A percentile compares a stretch with the other conserved stretches of the same genome.
Conservation (phyloP, 768 basidiomycete genomes). For the Tulasnella sp. region DNA sequence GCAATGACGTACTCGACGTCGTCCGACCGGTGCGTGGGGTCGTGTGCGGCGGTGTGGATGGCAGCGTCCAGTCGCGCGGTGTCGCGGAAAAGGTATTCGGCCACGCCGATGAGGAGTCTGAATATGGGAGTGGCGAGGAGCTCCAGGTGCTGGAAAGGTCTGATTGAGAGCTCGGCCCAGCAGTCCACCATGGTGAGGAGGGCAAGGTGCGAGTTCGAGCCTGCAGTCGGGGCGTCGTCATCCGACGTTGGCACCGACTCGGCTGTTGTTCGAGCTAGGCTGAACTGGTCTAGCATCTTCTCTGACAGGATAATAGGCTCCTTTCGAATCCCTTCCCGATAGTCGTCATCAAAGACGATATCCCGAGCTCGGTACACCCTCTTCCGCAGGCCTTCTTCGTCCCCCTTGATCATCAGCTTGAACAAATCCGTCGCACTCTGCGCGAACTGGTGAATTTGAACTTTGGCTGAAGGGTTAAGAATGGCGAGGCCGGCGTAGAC, state of each 20-base stretch:
- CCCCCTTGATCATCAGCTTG: slow-evolving; percentile 81
- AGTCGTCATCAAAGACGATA: slow-evolving; percentile 54
- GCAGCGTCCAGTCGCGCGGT: slow-evolving; percentile 53
- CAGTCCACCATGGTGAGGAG: slow-evolving; percentile 98
- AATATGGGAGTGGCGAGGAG: slow-evolving; percentile 96
- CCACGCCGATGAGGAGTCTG: slow-evolving; percentile 92
- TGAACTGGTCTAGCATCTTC: slow-evolving; percentile 81
- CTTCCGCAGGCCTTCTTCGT: slow-evolving; percentile 48
- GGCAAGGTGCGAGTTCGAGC: slow-evolving; percentile 83
- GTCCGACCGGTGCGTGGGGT: slow-evolving; percentile 74
- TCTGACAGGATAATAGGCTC: slow-evolving; percentile 76
- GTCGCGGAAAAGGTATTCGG: slow-evolving; percentile 87
- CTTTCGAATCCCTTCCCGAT: slow-evolving; percentile 12
- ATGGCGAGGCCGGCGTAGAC: slow-evolving; percentile 99
- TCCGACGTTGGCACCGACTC: background rate
- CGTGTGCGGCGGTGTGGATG: slow-evolving; percentile 63
- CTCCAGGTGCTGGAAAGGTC: slow-evolving; percentile 83
- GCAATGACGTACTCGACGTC: slow-evolving; percentile 93
- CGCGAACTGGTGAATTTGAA: slow-evolving; percentile 88
- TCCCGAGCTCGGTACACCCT: slow-evolving; percentile 69
- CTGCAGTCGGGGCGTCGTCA: slow-evolving; percentile 26
- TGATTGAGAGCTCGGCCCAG: slow-evolving; percentile 81
- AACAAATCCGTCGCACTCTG: slow-evolving; percentile 79
- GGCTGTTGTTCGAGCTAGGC: slow-evolving; percentile 36
- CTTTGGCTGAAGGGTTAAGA: slow-evolving; percentile 81